Conservation (phyloP, 257 asterid species). For the Jacaranda copaia region DNA sequence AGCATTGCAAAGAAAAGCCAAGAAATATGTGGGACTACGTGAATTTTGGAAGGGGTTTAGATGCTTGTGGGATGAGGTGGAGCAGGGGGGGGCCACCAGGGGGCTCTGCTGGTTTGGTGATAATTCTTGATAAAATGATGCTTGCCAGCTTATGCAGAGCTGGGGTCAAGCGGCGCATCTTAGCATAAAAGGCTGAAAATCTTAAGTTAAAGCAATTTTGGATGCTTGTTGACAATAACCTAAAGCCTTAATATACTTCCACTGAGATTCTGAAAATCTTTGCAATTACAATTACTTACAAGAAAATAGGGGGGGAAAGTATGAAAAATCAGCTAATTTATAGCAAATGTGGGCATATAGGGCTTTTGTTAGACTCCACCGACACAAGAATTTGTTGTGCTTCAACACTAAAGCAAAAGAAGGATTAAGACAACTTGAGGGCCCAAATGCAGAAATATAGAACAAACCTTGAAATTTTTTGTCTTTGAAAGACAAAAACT, state of each 20-base stretch:
- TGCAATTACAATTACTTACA: background rate
- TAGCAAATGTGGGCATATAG: slow-evolving; percentile 16
- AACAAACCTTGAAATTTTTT: slow-evolving; percentile 36
- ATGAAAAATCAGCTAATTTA: background rate
- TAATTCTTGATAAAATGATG: slow-evolving; percentile 17
- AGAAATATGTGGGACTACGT: slow-evolving; percentile 10
- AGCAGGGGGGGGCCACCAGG: slow-evolving; percentile 18
- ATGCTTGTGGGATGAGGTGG: slow-evolving; percentile 26
- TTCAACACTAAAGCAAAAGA: slow-evolving; percentile 1
- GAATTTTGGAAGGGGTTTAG: slow-evolving; percentile 24
- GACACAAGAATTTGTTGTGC: slow-evolving; percentile 36
- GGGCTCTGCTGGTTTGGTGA: background rate
- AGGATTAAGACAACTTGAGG: background rate
- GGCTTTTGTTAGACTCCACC: slow-evolving; percentile 39
- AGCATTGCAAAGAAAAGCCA: background rate
- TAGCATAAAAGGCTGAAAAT: slow-evolving; percentile 39
- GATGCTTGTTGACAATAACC: slow-evolving; percentile 42
- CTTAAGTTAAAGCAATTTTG: slow-evolving; percentile 33
- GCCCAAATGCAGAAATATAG: slow-evolving; percentile 18
- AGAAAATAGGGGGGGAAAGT: background rate
- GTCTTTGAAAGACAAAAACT: background rate
- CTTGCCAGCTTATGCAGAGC: slow-evolving; percentile 47
- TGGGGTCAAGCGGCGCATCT: slow-evolving; percentile 40
- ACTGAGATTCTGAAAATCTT: slow-evolving; percentile 31
- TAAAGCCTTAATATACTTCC: slow-evolving; percentile 21